Base-by-base conservation (phyloP, 2,329 filamentous ascomycete species). In the Leptodontidium sp. region DNA sequence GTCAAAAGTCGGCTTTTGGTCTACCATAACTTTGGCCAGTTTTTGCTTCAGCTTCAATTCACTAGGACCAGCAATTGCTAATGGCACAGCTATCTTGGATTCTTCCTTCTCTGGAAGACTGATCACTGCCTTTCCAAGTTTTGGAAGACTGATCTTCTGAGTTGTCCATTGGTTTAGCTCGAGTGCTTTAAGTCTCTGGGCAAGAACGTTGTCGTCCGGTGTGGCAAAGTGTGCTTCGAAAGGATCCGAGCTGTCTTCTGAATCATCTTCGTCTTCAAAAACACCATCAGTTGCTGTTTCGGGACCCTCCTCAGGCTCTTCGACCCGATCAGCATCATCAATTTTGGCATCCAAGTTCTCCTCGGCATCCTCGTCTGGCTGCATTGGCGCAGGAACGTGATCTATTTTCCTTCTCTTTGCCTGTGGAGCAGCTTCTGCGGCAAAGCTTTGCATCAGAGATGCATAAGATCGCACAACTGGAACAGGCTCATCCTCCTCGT, bases 191-290 rank as follows among this genome's bases (percentile, higher is more conserved):
- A 91, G 75, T n/a, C 82, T 86, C 73, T 82, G 81, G 1, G 85
- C 81, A 8, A 93, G 81, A 52, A 86, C 80, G 6, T 85, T 83
- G 61, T 91, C 87, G 57, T 94, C 86, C 0, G 90, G 88, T 52
- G 84, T 84, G 43, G 88, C 87, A 78, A 97, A 97, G 80, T 98
- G 95, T 8, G 83, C 81, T 71, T 96, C 91, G 76, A 97, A 98
- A 0, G 93, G 91, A 78, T 97, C 92, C 5, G 81, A 81, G 35
- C 82, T 78, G 71, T 88, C 84, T 59, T 85, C 84, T 15, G 86
- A 83, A 61, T 87, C 24, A 74, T 77, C 75, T 71, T 78, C 77
- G 53, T 82, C 79, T 32, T 82, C 75, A 17, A 79, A 73, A 6
- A 78, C 50, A n/a, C 71, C 75, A 53, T 81, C 78, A 11, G 75